These are phyloP conservation scores for Cyberlindnera meyerae DNA, from an alignment of 805 yeast species.

Conservation along the genomic window DNA sequence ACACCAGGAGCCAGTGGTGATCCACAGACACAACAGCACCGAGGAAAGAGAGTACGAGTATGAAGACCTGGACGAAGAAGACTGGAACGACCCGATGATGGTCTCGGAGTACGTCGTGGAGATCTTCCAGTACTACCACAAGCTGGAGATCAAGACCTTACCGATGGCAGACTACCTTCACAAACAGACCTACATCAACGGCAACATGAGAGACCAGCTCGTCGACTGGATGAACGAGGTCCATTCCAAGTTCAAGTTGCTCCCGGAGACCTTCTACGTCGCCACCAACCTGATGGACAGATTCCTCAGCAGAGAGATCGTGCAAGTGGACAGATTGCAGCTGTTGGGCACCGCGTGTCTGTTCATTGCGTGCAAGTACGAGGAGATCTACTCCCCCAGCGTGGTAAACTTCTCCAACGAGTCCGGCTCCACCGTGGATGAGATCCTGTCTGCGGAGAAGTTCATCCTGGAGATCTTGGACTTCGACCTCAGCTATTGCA, in stretches of 20 bases:
- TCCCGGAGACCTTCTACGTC: constrained; percentile 82
- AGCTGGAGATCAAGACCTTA: constrained; percentile 64
- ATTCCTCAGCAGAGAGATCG: constrained; percentile 71
- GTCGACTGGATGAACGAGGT: constrained; percentile 95
- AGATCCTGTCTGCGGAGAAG: constrained; percentile 81
- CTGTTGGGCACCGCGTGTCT: constrained; percentile 81
- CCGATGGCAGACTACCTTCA: constrained; percentile 42
- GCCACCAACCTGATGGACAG: constrained; percentile 87
- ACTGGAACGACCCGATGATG: constrained; percentile 79
- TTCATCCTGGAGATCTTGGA: constrained; percentile 67
- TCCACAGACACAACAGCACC: too few relatives aligned
- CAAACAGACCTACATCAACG: constrained; percentile 39
- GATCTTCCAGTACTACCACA: constrained; percentile 74
- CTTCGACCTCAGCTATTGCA: constrained; percentile 80
- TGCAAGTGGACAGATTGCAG: constrained; percentile 77
- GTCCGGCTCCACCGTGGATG: constrained; percentile 76
- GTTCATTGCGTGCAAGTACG: constrained; percentile 89
- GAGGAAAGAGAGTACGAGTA: constrained; percentile 36
- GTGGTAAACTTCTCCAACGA: constrained; percentile 82
- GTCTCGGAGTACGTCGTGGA: constrained; percentile 89
- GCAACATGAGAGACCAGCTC: constrained; percentile 68
- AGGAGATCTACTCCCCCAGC: constrained; percentile 87
- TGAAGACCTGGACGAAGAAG: constrained; percentile 81
- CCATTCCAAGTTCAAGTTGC: constrained; percentile 74
- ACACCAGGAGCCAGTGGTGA: constrained; percentile 20